Base-by-base conservation (phyloP, 306 rosid genomes). In the Lathyrus aphaca region DNA sequence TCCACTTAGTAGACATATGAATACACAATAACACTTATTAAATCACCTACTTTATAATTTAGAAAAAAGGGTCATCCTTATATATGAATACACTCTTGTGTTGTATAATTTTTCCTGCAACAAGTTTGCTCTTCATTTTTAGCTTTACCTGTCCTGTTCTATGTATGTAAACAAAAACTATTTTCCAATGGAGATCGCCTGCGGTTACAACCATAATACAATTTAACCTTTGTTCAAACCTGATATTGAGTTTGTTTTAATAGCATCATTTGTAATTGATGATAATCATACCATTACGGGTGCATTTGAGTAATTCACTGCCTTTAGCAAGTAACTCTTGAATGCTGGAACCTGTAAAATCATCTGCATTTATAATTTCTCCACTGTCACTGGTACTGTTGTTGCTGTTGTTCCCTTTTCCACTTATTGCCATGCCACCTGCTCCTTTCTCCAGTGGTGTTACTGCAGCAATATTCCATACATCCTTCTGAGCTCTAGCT, bases 111-210 rank as follows among this genome's bases (percentile, higher is more conserved):
- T 96, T 88, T 80, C 94, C 92, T 45, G 82, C 98, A 39, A 87
- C 94, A 39, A 85, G 97, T 69, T 40, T 90, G 86, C 98, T 93
- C 79, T 93, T 90, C 97, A 90, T 93, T 82, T 90, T 90, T 61
- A 93, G 84, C 94, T n/a, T 74, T 70, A 89, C 93, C 80, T 82
- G 90, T 51, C 97, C 92, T 1, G 92, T 86, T 32, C 90, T 76
- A 68, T 93, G 97, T 78, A 90, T 82, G 59, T 93, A 88, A 78
- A 90, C 87, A 70, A 85, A 93, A n/a, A 93, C 94, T 17, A 93
- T 58, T 84, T 93, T 93, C 97, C 98, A 90, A 83, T 93, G 98
- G 75, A 93, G 94, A 79, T 93, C 98, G 32, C 98, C 98, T 93
- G 81, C 82, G 72, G 64, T 73, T 40, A 51, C 64, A 62, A 60